phyloP scores from a whole-genome alignment of 257 asterid genomes.

The Ballota nigra region DNA sequence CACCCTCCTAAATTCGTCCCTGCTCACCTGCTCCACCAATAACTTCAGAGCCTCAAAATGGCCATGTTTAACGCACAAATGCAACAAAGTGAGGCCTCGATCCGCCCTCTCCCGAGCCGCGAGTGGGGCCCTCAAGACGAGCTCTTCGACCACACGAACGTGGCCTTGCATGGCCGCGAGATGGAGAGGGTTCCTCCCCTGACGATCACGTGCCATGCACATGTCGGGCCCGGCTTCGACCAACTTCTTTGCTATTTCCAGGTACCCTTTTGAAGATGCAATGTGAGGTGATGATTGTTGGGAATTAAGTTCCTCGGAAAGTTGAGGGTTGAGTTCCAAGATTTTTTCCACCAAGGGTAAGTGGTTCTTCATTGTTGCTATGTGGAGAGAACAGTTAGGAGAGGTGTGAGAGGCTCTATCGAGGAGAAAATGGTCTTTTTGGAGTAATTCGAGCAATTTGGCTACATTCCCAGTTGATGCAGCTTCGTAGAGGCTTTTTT shows the following conservation, averaged over 20 bases:
- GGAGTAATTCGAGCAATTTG: conserved; percentile 24
- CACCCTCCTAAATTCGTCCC: no score
- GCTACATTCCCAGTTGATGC: conserved; percentile 32
- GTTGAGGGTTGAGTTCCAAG: conserved; percentile 25
- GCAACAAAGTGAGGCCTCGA: conserved; percentile 34
- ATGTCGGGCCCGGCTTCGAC: conserved; percentile 32
- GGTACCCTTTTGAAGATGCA: conserved; percentile 40
- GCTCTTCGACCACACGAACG: conserved; percentile 21
- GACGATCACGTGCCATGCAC: conserved; percentile 40
- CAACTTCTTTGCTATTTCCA: conserved; percentile 24
- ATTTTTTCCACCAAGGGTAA: conserved; percentile 27
- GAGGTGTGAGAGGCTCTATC: conserved; percentile 34
- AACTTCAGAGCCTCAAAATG: conserved; percentile 35
- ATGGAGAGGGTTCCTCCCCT: conserved; percentile 56
- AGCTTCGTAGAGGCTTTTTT: conserved; percentile 35
- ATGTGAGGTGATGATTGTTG: conserved; percentile 40
- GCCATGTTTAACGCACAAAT: conserved; percentile 39
- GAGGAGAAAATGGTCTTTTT: conserved; percentile 32
- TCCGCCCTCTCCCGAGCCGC: conserved; percentile 41
- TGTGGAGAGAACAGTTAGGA: conserved; percentile 45
- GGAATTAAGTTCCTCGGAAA: conserved; percentile 34
- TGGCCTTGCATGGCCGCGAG: conserved; percentile 55
- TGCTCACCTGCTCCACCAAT: conserved; percentile 23
- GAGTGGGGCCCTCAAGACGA: conserved; percentile 17
- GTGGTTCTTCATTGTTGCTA: conserved; percentile 37